A percentile compares a stretch with the other conserved stretches of the same genome.
phyloP scores from a whole-genome alignment of 768 basidiomycete genomes.

The Tylopilus subfusipes region DNA sequence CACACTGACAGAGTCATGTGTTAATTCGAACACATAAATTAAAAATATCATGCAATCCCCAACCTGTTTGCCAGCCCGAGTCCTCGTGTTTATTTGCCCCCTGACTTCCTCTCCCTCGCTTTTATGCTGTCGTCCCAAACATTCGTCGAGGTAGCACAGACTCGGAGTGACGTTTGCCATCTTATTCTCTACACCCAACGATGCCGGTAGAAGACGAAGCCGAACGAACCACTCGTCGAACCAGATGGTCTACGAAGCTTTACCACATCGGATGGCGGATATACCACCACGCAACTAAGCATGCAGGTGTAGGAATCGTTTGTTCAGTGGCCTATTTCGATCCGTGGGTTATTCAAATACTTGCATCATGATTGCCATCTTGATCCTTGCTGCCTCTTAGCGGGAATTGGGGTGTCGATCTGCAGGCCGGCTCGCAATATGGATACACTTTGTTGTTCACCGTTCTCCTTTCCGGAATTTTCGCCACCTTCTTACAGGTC shows the following conservation, averaged over 20 bases:
- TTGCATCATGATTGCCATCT: not conserved
- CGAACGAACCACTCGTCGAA: not conserved
- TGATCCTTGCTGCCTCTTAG: conserved; percentile 30
- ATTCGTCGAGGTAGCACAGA: not conserved
- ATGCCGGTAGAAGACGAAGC: conserved; percentile 17
- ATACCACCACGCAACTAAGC: conserved; percentile 54
- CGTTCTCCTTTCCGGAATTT: conserved; percentile 76
- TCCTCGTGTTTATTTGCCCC: not conserved
- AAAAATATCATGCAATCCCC: not conserved
- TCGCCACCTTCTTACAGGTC: conserved; percentile 80
- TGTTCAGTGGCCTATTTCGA: conserved; percentile 89
- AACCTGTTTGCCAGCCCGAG: not conserved
- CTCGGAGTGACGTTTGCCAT: not conserved
- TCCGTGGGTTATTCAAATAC: conserved; percentile 49
- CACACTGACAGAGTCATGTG: not conserved
- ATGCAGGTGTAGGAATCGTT: conserved; percentile 81
- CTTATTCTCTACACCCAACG: not conserved
- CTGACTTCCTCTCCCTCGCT: not conserved
- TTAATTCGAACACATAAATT: not conserved
- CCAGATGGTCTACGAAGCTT: conserved; percentile 20
- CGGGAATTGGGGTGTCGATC: conserved; percentile 89
- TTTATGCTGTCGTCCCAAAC: conserved; percentile 1
- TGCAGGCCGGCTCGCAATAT: conserved; percentile 80
- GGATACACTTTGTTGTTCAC: conserved; percentile 87
- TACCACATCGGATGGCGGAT: conserved; percentile 28